Evolutionary conservation across 2,329 filamentous ascomycete genomes (phyloP).

Genomic region (Cladosporium sp.): DNA sequence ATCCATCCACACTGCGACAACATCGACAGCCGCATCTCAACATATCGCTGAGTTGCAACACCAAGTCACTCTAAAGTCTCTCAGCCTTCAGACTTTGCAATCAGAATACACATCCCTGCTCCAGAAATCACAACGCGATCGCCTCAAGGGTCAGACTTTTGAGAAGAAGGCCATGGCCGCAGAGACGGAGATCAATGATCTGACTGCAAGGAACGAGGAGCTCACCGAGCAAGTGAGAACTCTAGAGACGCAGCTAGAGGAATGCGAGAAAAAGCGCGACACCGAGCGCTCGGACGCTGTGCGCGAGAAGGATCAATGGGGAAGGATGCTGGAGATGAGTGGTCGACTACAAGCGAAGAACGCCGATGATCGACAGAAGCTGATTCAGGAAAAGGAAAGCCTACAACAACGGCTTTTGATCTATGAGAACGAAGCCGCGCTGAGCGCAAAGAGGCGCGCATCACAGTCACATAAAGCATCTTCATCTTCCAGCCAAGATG

Average conservation of each 20-base stretch:
- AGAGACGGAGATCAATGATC: slow-evolving; percentile 54
- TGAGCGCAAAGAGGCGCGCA: neutral
- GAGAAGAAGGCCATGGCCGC: slow-evolving; percentile 55
- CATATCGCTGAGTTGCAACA: slow-evolving; percentile 56
- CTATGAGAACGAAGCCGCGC: neutral
- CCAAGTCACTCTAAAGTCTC: slow-evolving; percentile 56
- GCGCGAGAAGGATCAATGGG: slow-evolving; percentile 52
- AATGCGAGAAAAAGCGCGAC: slow-evolving; percentile 52
- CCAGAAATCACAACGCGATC: slow-evolving; percentile 54
- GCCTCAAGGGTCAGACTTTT: slow-evolving; percentile 52
- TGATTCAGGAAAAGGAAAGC: slow-evolving; percentile 43
- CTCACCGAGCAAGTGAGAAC: slow-evolving; percentile 50
- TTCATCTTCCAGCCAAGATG: neutral
- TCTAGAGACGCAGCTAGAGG: slow-evolving; percentile 54
- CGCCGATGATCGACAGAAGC: slow-evolving; percentile 46
- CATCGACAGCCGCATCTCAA: slow-evolving; percentile 34
- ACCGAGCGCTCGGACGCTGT: slow-evolving; percentile 46
- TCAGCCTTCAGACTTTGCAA: slow-evolving; percentile 56
- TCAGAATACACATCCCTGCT: slow-evolving; percentile 57
- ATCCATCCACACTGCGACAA: slow-evolving; percentile 32
- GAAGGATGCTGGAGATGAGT: slow-evolving; percentile 55
- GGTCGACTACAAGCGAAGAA: slow-evolving; percentile 48
- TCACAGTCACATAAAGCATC: neutral
- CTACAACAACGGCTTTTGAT: slow-evolving; percentile 28
- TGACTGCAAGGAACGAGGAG: slow-evolving; percentile 54